phyloP scores from a whole-genome alignment of 192 early-diverging fungal genomes.

The Haplosporangium gracile region DNA sequence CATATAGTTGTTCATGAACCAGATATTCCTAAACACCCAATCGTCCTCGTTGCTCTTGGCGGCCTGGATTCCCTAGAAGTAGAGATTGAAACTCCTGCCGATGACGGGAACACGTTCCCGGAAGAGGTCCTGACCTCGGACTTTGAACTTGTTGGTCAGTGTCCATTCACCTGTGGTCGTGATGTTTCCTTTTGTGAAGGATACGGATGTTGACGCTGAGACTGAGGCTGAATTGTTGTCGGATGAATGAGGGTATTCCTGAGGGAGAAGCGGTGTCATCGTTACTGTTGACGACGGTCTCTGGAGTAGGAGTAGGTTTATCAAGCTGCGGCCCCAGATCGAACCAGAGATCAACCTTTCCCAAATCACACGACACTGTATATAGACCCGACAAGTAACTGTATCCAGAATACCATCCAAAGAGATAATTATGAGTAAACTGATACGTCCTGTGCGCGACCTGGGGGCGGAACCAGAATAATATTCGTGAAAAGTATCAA shows the following conservation, averaged over 20 bases:
- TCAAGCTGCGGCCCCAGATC: background rate
- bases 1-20: constrained; percentile 37
- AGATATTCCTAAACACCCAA: constrained; percentile 34
- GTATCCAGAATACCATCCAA: constrained; percentile 25
- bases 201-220: background rate
- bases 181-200: background rate
- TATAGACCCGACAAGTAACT: constrained; percentile 8
- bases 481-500: constrained; percentile 38
- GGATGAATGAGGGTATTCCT: background rate
- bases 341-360: constrained; percentile 14
- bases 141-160: constrained; percentile 14
- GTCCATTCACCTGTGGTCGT: background rate
- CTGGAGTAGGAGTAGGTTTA: background rate
- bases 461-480: constrained; percentile 12
- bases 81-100: constrained; percentile 8
- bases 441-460: constrained; percentile 20
- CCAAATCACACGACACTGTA: constrained; percentile 28
- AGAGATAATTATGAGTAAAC: constrained; percentile 24
- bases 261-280: background rate
- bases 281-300: background rate
- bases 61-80: constrained; percentile 26
- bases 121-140: constrained; percentile 26
- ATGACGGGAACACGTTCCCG: constrained; percentile 25
- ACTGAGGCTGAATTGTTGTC: background rate
- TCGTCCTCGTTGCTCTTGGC: constrained; percentile 26